Percentiles rank a stretch among this genome's conserved stretches.
Evolutionary conservation across 1,139 yeast genomes (phyloP).

Genomic region (Pichia sp.): DNA sequence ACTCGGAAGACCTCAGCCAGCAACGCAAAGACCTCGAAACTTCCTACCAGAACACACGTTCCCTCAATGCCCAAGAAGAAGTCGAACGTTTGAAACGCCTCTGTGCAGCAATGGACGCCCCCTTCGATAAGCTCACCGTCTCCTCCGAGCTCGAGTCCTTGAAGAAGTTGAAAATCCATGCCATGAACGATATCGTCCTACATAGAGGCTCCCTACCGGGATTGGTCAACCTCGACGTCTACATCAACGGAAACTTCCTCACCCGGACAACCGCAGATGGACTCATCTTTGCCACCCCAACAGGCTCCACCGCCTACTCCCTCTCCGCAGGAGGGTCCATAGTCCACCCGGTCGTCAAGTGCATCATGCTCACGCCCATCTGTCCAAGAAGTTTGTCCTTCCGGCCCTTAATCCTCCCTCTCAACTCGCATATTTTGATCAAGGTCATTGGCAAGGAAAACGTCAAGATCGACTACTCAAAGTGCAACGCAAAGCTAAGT

Average conservation of each 20-base stretch:
- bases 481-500: slow-evolving; percentile 46
- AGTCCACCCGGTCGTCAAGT: slow-evolving; percentile 82
- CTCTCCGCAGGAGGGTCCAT: slow-evolving; percentile 89
- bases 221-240: slow-evolving; percentile 74
- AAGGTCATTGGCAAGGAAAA: slow-evolving; percentile 49
- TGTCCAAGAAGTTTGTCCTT: slow-evolving; percentile 87
- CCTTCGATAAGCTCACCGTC: slow-evolving; percentile 11
- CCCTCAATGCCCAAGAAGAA: slow-evolving; percentile 8
- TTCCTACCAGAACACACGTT: slow-evolving; percentile 8
- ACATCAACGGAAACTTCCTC: slow-evolving; percentile 72
- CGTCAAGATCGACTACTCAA: slow-evolving; percentile 20
- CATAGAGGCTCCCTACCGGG: slow-evolving; percentile 91
- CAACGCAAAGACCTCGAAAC: slow-evolving; percentile 13
- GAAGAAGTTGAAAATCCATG: slow-evolving; percentile 44
- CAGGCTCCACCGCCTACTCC: slow-evolving; percentile 94
- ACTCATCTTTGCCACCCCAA: slow-evolving; percentile 77
- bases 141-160: slow-evolving; percentile 24
- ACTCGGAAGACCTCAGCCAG: slow-evolving; percentile 7
- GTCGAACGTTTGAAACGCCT: slow-evolving; percentile 17
- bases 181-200: slow-evolving; percentile 86
- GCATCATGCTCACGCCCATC: slow-evolving; percentile 80
- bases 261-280: slow-evolving; percentile 95
- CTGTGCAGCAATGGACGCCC: slow-evolving; percentile 19
- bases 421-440: slow-evolving; percentile 54
- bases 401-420: slow-evolving; percentile 79